These are phyloP conservation scores for Schwanniomyces pseudopolymorphus DNA, from an alignment of 805 yeast genomes.

Conservation along the genomic window DNA sequence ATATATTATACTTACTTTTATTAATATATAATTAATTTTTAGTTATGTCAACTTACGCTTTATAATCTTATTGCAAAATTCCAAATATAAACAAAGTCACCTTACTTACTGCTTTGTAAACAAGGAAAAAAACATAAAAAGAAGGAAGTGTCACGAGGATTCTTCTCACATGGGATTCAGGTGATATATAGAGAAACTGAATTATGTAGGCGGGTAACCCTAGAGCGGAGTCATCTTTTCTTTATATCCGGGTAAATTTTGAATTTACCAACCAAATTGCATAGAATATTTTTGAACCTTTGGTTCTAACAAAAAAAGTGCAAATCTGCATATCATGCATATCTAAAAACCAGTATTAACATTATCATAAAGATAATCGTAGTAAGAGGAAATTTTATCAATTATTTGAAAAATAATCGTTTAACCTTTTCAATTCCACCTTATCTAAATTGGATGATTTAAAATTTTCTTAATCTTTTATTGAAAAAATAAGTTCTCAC, in stretches of 20 bases:
- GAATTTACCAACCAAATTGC: neutral
- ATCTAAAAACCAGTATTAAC: too few relatives aligned
- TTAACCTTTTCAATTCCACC: too few relatives aligned
- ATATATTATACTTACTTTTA: conserved; percentile 1
- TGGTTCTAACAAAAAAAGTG: too few relatives aligned
- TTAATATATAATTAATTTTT: neutral
- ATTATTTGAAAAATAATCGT: too few relatives aligned
- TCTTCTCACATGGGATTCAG: conserved; percentile 28
- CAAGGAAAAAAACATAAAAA: conserved; percentile 6
- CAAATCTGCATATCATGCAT: too few relatives aligned
- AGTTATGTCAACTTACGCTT: neutral
- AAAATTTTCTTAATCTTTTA: too few relatives aligned
- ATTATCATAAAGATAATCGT: too few relatives aligned
- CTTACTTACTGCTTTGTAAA: neutral
- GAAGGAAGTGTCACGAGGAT: conserved; percentile 22
- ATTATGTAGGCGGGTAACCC: conserved; percentile 16
- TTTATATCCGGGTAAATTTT: neutral
- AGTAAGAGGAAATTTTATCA: too few relatives aligned
- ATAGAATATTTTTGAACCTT: too few relatives aligned
- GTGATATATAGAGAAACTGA: conserved; percentile 18
- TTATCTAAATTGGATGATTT: too few relatives aligned
- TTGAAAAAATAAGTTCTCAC: too few relatives aligned
- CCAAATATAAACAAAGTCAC: conserved; percentile 1
- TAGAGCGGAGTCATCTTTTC: neutral
- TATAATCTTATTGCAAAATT: conserved; percentile 3